Base-by-base conservation (phyloP, 2,329 filamentous ascomycete species). In the Hymenoscyphus albidus region DNA sequence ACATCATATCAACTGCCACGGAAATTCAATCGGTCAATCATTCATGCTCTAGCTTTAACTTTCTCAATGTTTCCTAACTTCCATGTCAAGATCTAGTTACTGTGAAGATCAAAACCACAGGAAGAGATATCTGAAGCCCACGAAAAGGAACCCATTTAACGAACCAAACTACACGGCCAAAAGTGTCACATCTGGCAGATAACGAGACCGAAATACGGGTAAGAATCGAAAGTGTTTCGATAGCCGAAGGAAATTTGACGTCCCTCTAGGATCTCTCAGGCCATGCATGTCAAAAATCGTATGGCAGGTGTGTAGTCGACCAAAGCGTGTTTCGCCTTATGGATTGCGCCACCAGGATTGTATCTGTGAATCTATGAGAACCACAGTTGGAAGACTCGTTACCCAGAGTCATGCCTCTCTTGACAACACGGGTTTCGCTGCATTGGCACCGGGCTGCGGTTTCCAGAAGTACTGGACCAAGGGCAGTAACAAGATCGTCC, bases 1-100 rank as follows among this genome's bases (percentile, higher is more conserved):
- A 40, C 48, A 18, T 16, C 10, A 31, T 62, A 40, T 44, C 14
- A 35, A 62, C 27, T 62, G 51, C 60, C 60, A 62, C 60, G 16
- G 48, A 62, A 44, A 42, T 62, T 22, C 31, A 31, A 57, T 14
- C 10, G n/a, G 3, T 27, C 40, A 54, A 16, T 54, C 18, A 40
- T 59, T 55, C 35, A 59, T 62, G 60, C 60, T 42, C 57, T 56
- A 57, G 35, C 48, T 13, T 1, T 35, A 5, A 54, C 18, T 31
- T 7, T 10, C 42, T 32, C 35, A 61, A 48, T 12, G 35, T 32
- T 51, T n/a, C 27, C n/a, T 4, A 32, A 32, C 35, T 27, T 5
- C 40, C 42, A 38, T 38, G 59, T 18, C 44, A 35, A 14, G 13
- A 35, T 51, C 14, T 32, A 10, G 13, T 27, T 48, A 40, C 9